These are phyloP conservation scores for Phlyctochytrium planicorne DNA, from an alignment of 192 early-diverging fungal species.

Conservation along the genomic window DNA sequence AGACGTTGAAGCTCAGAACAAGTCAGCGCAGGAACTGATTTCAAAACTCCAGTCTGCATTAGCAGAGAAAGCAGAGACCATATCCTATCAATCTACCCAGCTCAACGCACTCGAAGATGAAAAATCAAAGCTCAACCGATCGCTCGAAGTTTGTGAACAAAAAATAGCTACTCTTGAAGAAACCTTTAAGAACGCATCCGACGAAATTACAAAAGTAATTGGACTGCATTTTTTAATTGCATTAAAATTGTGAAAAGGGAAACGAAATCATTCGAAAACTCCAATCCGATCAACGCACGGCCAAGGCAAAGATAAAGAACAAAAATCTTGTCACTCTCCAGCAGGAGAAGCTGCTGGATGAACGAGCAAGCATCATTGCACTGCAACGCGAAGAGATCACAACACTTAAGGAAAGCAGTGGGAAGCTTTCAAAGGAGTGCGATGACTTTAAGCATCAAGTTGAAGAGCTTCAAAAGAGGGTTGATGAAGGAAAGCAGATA, in stretches of 20 bases:
- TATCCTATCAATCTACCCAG: too few relatives aligned
- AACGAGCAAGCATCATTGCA: slow-evolving; percentile 36
- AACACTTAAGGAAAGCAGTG: slow-evolving; percentile 25
- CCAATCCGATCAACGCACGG: slow-evolving; percentile 47
- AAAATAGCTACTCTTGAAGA: slow-evolving; percentile 14
- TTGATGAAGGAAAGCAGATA: slow-evolving; percentile 49
- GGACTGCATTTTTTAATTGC: background rate
- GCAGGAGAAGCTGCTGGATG: slow-evolving; percentile 59
- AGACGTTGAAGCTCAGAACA: background rate
- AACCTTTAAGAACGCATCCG: slow-evolving; percentile 13
- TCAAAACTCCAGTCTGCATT: too few relatives aligned
- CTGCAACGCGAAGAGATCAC: slow-evolving; percentile 41
- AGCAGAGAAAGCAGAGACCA: too few relatives aligned
- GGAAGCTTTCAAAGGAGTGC: slow-evolving; percentile 18
- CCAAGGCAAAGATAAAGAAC: slow-evolving; percentile 54
- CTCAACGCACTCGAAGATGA: too few relatives aligned
- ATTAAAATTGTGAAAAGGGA: slow-evolving; percentile 30
- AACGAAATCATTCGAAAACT: slow-evolving; percentile 61
- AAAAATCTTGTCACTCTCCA: slow-evolving; percentile 60
- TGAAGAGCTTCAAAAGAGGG: slow-evolving; percentile 29
- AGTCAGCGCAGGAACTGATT: too few relatives aligned
- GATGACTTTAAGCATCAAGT: slow-evolving; percentile 11
- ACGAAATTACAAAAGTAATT: slow-evolving; percentile 26
- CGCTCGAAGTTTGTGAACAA: too few relatives aligned
- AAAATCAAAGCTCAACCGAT: too few relatives aligned